phyloP scores from a whole-genome alignment of 768 basidiomycete species.

The Pluteus cervinus region DNA sequence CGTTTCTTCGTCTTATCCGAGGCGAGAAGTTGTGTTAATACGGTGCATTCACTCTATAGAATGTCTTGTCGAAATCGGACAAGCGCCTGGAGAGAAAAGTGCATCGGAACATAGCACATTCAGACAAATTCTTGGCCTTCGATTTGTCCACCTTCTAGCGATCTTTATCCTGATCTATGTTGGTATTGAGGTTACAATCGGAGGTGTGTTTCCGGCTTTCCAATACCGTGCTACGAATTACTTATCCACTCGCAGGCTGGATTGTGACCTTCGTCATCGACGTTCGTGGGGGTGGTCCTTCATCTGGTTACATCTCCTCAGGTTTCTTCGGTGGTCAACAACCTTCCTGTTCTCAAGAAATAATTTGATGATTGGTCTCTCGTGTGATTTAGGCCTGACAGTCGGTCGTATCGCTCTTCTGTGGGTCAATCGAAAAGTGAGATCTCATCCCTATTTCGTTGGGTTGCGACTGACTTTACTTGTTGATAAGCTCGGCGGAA shows the following conservation, averaged over 20 bases:
- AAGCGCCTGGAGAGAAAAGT: conserved; percentile 30
- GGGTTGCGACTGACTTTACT: neutral
- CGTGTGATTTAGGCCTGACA: conserved; percentile 38
- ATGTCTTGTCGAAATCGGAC: conserved; percentile 48
- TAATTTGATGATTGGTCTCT: neutral
- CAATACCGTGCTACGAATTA: neutral
- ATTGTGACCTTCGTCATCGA: conserved; percentile 54
- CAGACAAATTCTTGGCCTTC: conserved; percentile 45
- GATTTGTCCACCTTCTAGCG: conserved; percentile 55
- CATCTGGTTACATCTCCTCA: conserved; percentile 48
- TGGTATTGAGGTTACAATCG: conserved; percentile 60
- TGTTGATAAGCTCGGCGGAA: conserved; percentile 42
- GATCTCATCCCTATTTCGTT: conserved; percentile 1
- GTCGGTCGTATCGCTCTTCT: conserved; percentile 49
- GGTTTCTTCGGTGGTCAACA: conserved; percentile 49
- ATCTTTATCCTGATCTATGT: conserved; percentile 64
- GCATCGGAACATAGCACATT: conserved; percentile 33
- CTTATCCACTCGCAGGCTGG: conserved; percentile 41
- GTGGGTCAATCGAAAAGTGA: conserved; percentile 49
- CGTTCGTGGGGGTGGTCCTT: conserved; percentile 29
- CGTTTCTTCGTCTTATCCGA: conserved; percentile 2
- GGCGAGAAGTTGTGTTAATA: too few species aligned
- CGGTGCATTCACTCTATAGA: conserved; percentile 26
- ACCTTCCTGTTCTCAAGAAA: neutral
- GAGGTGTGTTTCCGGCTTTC: conserved; percentile 23